Base-by-base conservation (phyloP, 164 flowering plant genomes). In the Nymphaea thermarum region DNA sequence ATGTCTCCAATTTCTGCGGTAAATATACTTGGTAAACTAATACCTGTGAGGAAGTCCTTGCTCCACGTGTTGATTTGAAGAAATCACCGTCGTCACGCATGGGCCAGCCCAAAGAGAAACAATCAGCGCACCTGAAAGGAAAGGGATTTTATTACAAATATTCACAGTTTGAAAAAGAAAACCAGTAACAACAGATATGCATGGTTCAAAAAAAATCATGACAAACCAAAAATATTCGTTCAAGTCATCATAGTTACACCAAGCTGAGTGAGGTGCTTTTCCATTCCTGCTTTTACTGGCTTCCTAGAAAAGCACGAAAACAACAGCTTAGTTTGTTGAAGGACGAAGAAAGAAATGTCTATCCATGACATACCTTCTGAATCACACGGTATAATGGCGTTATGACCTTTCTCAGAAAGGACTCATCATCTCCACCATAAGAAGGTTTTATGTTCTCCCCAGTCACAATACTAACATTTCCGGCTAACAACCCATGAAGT, bases 171-270 rank as follows among this genome's bases (percentile, higher is more conserved):
- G 7, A 61, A 36, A 6, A 6, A 61, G 42, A n/a, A 8, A 36
- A 61, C 6, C 4, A n/a, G 16, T 3, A 61, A 61, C 64, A 8
- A 6, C 64, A 61, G 42, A 36, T n/a, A n/a, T 6, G 6, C 64
- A n/a, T 11, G 64, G 16, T 61, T n/a, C 7, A 61, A 8, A 16
- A 55, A 55, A n/a, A 36, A n/a, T 65, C 44, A 41, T 66, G 65
- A 79, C 86, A 64, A 41, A 95, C 99, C 99, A 95, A 82, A 95
- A 95, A 77, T 89, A 95, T 76, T 95, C 99, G 69, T 95, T 95
- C 47, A 95, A 77, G 75, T 95, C 99, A 81, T 95, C 99, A 69
- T 95, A 95, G 76, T 95, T 95, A 81, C 98, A 84, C 99, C 99
- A 95, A 63, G 76, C 67, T 43, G 98, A 77, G 75, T 93, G 91